phyloP scores from a whole-genome alignment of 169 alveolate species.

The Fabrea salina region DNA sequence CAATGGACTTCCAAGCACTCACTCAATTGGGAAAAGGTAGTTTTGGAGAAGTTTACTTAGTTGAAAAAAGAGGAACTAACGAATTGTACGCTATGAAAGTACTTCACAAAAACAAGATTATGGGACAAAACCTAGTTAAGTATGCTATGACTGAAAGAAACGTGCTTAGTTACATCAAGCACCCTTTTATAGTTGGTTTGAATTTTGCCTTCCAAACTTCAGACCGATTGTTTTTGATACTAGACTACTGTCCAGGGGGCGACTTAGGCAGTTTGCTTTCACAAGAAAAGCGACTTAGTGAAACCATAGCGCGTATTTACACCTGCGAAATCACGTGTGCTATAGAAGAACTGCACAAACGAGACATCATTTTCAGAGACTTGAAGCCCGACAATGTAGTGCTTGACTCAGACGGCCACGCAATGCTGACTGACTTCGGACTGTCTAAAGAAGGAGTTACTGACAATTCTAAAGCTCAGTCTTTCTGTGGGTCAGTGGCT shows the following conservation, averaged over 20 bases:
- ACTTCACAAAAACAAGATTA: conserved; percentile 63
- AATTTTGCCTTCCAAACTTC: conserved; percentile 80
- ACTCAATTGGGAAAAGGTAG: conserved; percentile 70
- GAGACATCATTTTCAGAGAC: conserved; percentile 78
- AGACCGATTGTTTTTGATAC: conserved; percentile 71
- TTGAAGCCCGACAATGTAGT: conserved; percentile 81
- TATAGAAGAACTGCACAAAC: conserved; percentile 76
- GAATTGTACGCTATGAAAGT: conserved; percentile 79
- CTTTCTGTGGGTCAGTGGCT: conserved; percentile 79
- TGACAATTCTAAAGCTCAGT: conserved; percentile 52
- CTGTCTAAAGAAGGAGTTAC: conserved; percentile 80
- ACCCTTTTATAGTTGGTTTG: conserved; percentile 81
- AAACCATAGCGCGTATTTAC: conserved; percentile 66
- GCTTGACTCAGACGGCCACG: conserved; percentile 76
- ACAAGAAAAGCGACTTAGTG: conserved; percentile 63
- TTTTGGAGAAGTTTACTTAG: conserved; percentile 80
- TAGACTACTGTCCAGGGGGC: conserved; percentile 85
- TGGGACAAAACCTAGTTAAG: conserved; percentile 64
- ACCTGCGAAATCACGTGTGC: conserved; percentile 74
- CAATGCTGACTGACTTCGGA: conserved; percentile 83
- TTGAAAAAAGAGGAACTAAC: conserved; percentile 34
- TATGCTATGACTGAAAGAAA: conserved; percentile 82
- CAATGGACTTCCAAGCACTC: conserved; percentile 12
- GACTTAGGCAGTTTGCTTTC: conserved; percentile 66
- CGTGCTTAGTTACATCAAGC: conserved; percentile 61